phyloP scores from a whole-genome alignment of 352 stramenopile genomes.

The Globisporangium irregulare region DNA sequence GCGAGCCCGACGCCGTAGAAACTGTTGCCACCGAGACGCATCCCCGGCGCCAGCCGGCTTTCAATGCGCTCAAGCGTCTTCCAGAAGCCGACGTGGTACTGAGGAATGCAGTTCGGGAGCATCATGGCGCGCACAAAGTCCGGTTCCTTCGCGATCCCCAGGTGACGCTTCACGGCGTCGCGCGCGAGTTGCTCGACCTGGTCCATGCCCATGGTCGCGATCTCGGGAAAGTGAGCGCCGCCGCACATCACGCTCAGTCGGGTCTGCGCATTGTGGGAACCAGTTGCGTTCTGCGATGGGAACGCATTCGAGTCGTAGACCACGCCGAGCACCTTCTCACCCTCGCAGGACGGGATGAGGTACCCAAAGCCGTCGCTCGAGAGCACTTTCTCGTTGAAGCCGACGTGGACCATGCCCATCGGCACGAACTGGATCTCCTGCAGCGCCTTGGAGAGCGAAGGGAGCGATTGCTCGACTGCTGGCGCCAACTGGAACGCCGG shows the following conservation, averaged over 20 bases:
- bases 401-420: slow-evolving; percentile 83
- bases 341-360: slow-evolving; percentile 71
- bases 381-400: slow-evolving; percentile 60
- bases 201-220: slow-evolving; percentile 34
- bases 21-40: slow-evolving; percentile 79
- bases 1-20: slow-evolving; percentile 87
- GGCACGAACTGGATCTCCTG: slow-evolving; percentile 71
- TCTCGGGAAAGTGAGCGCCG: slow-evolving; percentile 69
- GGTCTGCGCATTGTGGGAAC: slow-evolving; percentile 35
- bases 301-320: slow-evolving; percentile 90
- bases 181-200: slow-evolving; percentile 63
- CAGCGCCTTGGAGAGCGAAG: slow-evolving; percentile 48
- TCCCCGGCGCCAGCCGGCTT: slow-evolving; percentile 39
- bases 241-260: slow-evolving; percentile 84
- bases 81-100: slow-evolving; percentile 84
- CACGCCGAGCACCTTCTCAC: slow-evolving; percentile 71
- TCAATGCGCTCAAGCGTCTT: slow-evolving; percentile 62
- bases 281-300: slow-evolving; percentile 61
- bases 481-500: slow-evolving; percentile 57
- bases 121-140: slow-evolving; percentile 55
- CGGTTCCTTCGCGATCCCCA: slow-evolving; percentile 56
- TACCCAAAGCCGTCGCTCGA: slow-evolving; percentile 81
- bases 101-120: slow-evolving; percentile 69
- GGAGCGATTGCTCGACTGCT: slow-evolving; percentile 37
- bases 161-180: slow-evolving; percentile 66